phyloP scores from a whole-genome alignment of 495 filamentous ascomycete genomes.

The Tuber magnatum region DNA sequence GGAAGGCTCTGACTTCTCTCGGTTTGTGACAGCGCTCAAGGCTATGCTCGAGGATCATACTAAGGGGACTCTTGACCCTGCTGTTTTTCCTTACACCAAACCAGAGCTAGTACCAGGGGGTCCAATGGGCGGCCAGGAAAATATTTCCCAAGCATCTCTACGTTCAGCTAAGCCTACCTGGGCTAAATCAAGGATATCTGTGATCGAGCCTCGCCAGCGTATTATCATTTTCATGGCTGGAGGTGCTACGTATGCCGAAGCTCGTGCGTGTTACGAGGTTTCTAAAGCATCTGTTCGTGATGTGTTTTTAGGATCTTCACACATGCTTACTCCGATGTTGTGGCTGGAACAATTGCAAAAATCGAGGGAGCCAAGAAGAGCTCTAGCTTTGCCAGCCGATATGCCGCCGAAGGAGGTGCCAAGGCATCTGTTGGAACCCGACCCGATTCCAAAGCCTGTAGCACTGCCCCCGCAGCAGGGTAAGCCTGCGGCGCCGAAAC shows the following conservation, averaged over 20 bases:
- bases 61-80: constrained; percentile 58
- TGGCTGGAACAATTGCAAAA: constrained; percentile 77
- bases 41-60: constrained; percentile 70
- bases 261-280: constrained; percentile 81
- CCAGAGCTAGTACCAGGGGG: constrained; percentile 56
- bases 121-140: constrained; percentile 51
- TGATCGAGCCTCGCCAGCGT: constrained; percentile 76
- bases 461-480: constrained; percentile 28
- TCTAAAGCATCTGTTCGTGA: constrained; percentile 64
- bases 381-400: constrained; percentile 73
- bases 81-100: constrained; percentile 71
- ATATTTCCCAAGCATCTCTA: constrained; percentile 65
- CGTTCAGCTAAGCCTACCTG: constrained; percentile 83
- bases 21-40: constrained; percentile 67
- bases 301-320: constrained; percentile 81
- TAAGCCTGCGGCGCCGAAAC: constrained; percentile 19
- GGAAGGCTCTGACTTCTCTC: constrained; percentile 59
- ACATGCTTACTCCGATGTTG: constrained; percentile 76
- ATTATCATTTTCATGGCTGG: constrained; percentile 95
- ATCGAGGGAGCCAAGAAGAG: constrained; percentile 63
- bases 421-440: constrained; percentile 70
- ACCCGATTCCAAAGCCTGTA: constrained; percentile 34
- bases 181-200: constrained; percentile 70
- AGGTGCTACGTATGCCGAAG: constrained; percentile 86
- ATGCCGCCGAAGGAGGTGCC: constrained; percentile 71